Conservation (phyloP, 2,329 filamentous ascomycete genomes). For the Chalaropsis ovoidea region DNA sequence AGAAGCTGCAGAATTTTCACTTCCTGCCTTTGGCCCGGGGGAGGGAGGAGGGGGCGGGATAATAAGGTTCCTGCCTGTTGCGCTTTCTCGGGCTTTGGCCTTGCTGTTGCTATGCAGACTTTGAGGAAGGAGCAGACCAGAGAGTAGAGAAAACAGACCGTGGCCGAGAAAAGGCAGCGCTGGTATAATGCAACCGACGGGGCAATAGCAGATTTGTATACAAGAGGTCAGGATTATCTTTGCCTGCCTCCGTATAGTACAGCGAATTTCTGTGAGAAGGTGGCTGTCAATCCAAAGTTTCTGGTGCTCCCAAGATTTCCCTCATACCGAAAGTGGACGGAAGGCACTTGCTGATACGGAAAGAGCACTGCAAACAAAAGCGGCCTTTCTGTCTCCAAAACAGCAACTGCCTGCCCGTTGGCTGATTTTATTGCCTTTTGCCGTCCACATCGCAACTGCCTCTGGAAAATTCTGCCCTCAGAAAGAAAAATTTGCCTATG, state of each 20-base stretch:
- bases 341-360: background rate
- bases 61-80: background rate
- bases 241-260: no score
- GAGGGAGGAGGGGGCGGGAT: no score
- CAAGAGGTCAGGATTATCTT: no score
- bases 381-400: background rate
- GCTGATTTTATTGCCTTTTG: background rate
- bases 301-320: conserved; percentile 7
- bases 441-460: background rate
- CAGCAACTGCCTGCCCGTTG: no score
- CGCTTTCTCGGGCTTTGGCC: background rate
- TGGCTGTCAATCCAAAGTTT: no score
- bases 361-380: background rate
- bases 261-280: no score
- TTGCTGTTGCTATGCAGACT: background rate
- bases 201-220: no score
- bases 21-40: background rate
- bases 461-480: background rate
- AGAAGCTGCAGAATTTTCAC: background rate
- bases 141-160: conserved; percentile 1
- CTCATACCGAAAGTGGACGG: conserved; percentile 11
- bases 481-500: background rate
- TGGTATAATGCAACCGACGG: no score
- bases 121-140: conserved; percentile 3
- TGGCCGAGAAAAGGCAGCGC: background rate